Base-by-base conservation (phyloP, 2,329 filamentous ascomycete genomes). In the Ascochyta lentis region DNA sequence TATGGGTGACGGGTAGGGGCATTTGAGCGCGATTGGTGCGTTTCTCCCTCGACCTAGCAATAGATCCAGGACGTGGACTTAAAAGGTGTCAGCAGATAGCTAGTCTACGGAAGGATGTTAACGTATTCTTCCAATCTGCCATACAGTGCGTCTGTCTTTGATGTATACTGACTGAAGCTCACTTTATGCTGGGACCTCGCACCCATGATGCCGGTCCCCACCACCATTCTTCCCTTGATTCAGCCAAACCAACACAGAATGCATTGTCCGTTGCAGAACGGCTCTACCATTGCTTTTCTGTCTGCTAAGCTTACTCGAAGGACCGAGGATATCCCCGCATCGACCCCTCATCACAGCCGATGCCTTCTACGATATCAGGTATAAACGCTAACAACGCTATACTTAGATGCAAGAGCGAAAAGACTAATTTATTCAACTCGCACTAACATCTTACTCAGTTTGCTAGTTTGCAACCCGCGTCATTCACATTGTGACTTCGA, bases 281-380 rank as follows among this genome's bases (percentile, higher is more conserved):
- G 33, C 33, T 16, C 8, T 16, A 35, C n/a, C 4, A 3, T 13
- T 34, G 3, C 6, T 5, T n/a, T 34, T 3, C 16, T 35, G 33
- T 19, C 7, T 23, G 37, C 8, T 5, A 9, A 22, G 33, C 53
- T 56, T 56, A 56, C 42, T 56, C 47, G 53, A 51, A 23, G 9
- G 48, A 40, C 53, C 53, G 47, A 56, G 53, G 47, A 38, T 47
- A 16, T 35, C 53, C 47, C 53, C 53, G 53, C 47, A 51, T 39
- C 43, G 7, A 56, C 53, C 53, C 53, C 53, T 51, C 53, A 51
- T 38, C 16, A 27, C 43, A 47, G 33, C 43, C 42, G 19, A 33
- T 31, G 27, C 16, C 23, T 35, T 3, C 1, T 34, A 26, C 41
- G 13, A 38, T 12, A n/a, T 16, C 29, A 23, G 6, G 13, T 42